phyloP scores from a whole-genome alignment of 768 basidiomycete genomes.

The Crassisporium funariophilum region DNA sequence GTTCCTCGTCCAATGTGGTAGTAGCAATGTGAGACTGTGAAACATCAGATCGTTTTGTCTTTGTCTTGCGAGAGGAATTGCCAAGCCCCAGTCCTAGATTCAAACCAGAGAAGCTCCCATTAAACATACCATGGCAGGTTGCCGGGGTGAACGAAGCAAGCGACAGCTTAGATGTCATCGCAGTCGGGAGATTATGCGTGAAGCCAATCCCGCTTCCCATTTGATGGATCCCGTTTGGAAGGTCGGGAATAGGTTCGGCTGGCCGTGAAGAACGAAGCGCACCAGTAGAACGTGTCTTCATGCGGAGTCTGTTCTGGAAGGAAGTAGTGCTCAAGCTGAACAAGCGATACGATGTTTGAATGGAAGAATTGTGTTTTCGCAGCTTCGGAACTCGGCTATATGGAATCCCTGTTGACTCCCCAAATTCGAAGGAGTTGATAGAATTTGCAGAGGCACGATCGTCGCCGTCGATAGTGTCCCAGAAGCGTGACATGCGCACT shows the following conservation, averaged over 20 bases:
- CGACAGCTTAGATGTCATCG: constrained; percentile 21
- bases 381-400: constrained; percentile 35
- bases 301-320: constrained; percentile 44
- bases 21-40: constrained; percentile 1
- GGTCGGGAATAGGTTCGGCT: constrained; percentile 29
- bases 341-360: constrained; percentile 28
- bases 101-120: constrained; percentile 21
- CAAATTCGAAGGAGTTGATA: constrained; percentile 22
- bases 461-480: constrained; percentile 50
- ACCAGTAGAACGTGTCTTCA: constrained; percentile 35
- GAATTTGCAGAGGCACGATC: constrained; percentile 22
- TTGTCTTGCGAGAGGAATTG: constrained; percentile 6
- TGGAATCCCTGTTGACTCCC: constrained; percentile 18
- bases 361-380: constrained; percentile 39
- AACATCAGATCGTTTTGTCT: constrained; percentile 3
- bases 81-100: constrained; percentile 20
- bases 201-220: constrained; percentile 58
- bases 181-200: constrained; percentile 39
- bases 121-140: constrained; percentile 21
- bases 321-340: constrained; percentile 35
- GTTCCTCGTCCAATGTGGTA: background rate
- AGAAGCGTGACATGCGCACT: constrained; percentile 37
- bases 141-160: constrained; percentile 22
- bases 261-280: constrained; percentile 27
- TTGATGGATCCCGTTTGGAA: constrained; percentile 49